These are phyloP conservation scores for Biscogniauxia sp. DNA, from an alignment of 2,329 filamentous ascomycete species.

Conservation along the genomic window DNA sequence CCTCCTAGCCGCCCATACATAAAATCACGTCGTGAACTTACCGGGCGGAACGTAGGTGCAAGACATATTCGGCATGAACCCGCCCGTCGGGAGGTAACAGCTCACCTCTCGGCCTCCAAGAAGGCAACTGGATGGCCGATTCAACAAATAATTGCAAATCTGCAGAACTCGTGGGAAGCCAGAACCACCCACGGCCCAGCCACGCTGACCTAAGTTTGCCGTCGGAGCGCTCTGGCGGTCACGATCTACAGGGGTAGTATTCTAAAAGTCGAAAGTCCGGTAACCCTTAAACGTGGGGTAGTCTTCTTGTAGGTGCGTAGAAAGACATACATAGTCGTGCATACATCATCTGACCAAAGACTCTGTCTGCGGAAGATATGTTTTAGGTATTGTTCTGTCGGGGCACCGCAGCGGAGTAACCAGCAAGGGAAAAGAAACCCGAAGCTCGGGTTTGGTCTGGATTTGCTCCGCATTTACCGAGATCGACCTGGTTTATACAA, in stretches of 20 bases:
- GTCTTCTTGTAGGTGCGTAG: too few relatives aligned
- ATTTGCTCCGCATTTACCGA: background rate
- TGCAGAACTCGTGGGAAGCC: conserved; percentile 29
- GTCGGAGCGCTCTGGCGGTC: background rate
- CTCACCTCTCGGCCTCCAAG: conserved; percentile 34
- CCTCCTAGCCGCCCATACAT: background rate
- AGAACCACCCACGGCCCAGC: too few relatives aligned
- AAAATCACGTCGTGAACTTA: background rate
- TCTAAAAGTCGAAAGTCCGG: background rate
- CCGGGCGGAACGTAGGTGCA: conserved; percentile 25
- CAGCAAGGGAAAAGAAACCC: conserved; percentile 22
- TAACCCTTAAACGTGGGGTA: background rate
- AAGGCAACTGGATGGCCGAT: conserved; percentile 40
- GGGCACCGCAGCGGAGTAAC: background rate
- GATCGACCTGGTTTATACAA: background rate
- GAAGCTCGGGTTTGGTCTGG: conserved; percentile 31
- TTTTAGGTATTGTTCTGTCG: background rate
- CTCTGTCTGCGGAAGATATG: background rate
- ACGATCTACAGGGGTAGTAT: background rate
- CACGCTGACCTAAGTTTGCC: too few relatives aligned
- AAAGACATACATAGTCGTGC: too few relatives aligned
- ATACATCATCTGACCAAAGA: background rate
- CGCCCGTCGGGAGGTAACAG: conserved; percentile 32
- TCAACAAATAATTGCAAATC: conserved; percentile 31
- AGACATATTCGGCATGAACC: conserved; percentile 28